Conservation (phyloP, 495 filamentous ascomycete genomes). For the Letharia columbiana region DNA sequence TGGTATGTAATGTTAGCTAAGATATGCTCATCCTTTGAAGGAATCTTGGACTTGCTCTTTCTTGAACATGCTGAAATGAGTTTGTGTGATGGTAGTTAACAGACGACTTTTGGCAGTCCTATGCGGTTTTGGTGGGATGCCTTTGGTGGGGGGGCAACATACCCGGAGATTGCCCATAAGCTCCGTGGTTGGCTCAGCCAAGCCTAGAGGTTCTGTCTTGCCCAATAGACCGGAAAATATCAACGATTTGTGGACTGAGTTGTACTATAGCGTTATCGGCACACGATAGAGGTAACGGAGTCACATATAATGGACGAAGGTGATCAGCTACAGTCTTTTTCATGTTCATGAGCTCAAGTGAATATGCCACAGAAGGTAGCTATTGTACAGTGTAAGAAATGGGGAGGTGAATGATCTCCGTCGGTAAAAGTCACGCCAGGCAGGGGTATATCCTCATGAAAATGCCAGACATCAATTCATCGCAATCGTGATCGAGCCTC, state of each 20-base stretch:
- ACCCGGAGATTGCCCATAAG: background rate
- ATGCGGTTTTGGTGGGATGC: background rate
- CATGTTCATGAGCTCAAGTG: background rate
- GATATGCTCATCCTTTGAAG: constrained; percentile 14
- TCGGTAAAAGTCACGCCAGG: background rate
- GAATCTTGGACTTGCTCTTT: constrained; percentile 58
- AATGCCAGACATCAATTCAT: background rate
- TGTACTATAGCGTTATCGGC: background rate
- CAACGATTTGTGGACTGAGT: background rate
- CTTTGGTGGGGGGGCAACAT: background rate
- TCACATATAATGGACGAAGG: background rate
- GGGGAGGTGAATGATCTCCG: background rate
- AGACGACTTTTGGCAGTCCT: background rate
- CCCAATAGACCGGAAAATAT: background rate
- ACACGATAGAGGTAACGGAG: background rate
- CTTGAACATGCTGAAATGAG: constrained; percentile 63
- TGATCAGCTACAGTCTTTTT: background rate
- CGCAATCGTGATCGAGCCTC: background rate
- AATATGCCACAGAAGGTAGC: background rate
- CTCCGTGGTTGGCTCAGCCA: background rate
- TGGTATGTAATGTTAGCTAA: constrained; percentile 31
- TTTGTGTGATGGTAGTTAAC: background rate
- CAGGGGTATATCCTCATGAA: background rate
- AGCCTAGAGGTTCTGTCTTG: background rate
- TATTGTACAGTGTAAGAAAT: background rate